Percentiles rank a stretch among this genome's conserved stretches.
phyloP scores from a whole-genome alignment of 208 protist genomes.

The Acanthamoeba quina region DNA sequence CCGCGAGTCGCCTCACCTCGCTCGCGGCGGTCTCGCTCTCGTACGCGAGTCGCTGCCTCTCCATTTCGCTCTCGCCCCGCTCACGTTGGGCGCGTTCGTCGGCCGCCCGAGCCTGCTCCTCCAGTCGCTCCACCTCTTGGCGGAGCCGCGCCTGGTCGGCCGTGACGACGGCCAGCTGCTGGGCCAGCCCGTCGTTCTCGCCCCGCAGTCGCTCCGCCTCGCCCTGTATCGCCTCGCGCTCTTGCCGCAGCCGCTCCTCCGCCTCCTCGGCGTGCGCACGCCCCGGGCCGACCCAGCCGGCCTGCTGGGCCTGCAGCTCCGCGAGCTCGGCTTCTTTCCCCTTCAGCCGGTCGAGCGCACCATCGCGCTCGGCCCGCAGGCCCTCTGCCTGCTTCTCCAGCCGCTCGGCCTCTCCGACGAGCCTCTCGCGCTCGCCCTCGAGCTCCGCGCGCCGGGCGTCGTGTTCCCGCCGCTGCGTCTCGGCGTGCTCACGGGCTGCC shows the following conservation, averaged over 20 bases:
- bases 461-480: background rate
- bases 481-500: background rate
- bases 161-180: background rate
- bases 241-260: background rate
- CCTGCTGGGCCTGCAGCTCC: background rate
- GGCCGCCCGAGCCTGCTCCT: no score
- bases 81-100: no score
- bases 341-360: background rate
- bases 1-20: background rate
- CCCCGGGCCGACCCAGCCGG: background rate
- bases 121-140: background rate
- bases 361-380: background rate
- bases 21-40: slow-evolving; percentile 1
- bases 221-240: background rate
- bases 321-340: background rate
- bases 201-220: no score
- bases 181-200: background rate
- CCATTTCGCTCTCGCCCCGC: no score
- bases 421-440: background rate
- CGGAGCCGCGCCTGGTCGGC: background rate
- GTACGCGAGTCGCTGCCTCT: background rate
- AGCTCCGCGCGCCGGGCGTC: background rate
- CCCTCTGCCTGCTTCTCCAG: background rate
- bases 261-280: background rate
- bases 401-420: background rate